Base-by-base conservation (phyloP, 306 rosid genomes). In the Begonia masoniana region DNA sequence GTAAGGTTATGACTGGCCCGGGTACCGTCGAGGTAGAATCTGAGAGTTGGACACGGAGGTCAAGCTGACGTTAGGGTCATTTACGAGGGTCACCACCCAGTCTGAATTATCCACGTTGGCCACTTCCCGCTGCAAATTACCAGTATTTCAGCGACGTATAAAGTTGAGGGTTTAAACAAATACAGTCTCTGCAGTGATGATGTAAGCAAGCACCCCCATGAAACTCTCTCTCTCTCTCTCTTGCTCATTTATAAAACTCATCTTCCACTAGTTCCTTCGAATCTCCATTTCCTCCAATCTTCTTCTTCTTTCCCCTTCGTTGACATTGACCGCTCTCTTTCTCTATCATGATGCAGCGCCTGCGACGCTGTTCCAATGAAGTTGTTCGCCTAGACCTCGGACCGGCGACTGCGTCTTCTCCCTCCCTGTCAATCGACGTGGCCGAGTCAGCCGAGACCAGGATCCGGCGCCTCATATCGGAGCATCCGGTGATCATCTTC, bases 401-500 rank as follows among this genome's bases (percentile, higher is more conserved):
- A 14, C 23, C 71, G n/a, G 49, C 62, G 35, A 3, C 54, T 14
- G 13, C 56, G 49, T 39, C 61, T 46, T 46, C 93, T 0, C 57
- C 81, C 0, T 86, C 99, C 3, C 46, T 92, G 7, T 86, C 99
- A 39, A 81, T 92, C 73, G 99, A 92, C 70, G 74, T 65, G 0
- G 96, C 82, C 45, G 99, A 92, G 63, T 77, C 99, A 10, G 62
- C 83, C 4, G 95, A 92, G 55, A 57, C 80, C 0, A 62, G 81
- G 41, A 86, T 92, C 87, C 93, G 75, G 5, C 86, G 99, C 5
- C 93, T 92, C n/a, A 86, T 92, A 41, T 67, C 96, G 10, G 99
- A 92, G 70, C 81, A 92, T 52, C 99, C 99, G 0, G 99, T 92
- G 4, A 78, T 92, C 63, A 86, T 92, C 65, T 92, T 92, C 74